Evolutionary conservation across 768 basidiomycete species (phyloP), one percentile per base, ranked within the genome.

Genomic region (Serendipita vermifera): DNA sequence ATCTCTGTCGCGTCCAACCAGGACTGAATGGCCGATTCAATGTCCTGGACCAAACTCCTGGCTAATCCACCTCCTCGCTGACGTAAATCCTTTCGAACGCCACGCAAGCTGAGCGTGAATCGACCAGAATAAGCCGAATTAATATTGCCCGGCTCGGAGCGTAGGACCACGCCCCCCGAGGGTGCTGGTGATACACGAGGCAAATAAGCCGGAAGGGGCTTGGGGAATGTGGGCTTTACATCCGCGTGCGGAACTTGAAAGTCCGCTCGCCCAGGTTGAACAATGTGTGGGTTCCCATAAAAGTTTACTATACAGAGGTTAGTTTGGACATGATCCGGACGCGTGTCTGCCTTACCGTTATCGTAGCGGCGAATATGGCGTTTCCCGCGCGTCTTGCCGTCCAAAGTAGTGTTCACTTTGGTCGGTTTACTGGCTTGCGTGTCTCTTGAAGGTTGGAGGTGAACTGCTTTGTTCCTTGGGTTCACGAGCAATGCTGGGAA

Each of bases 361-460:
- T 87, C 85, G 62, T 79, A 85, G 17, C 87, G 76, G 60, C 85
- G 70, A 3, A 80, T 68, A 81, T 82, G 86, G 32, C 85, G 81
- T 67, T 85, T 88, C 33, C 87, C 87, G 60, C 86, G 83, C 53
- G 79, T 81, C 51, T 81, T 79, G 56, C 77, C 76, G 54, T 80
- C 70, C 57, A 61, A 65, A 35, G 69, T 73, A 62, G 75, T 78
- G 68, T 71, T 79, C 24, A 58, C 33, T 7, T 62, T 57, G 22
- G 66, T 60, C 3, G 61, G 39, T 1, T 60, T 54, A 4, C 57
- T 39, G 22, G 46, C 56, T 36, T 56, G 54, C 2, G 61, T 48
- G 22, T 53, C 6, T 17, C 36, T 53, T 22, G 63, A 55, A 48
- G 56, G 55, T 38, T 48, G 59, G 4, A 60, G 38, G 33, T 24